Base-by-base conservation (phyloP, 257 asterid genomes). In the Solanum pinnatisectum region DNA sequence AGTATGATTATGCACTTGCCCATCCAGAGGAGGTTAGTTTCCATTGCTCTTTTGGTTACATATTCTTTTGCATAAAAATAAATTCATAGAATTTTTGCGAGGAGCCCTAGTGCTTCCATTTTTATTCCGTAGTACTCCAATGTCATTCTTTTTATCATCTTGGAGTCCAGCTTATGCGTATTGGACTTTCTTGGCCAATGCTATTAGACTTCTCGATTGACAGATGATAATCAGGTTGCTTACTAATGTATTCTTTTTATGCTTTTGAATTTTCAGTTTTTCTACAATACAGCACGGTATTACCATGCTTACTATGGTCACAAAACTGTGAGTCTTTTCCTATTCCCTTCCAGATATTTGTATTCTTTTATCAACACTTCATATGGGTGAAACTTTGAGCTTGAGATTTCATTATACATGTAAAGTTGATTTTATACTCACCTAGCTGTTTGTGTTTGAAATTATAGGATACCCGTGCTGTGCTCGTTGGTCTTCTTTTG, bases 281-380 rank as follows among this genome's bases (percentile, higher is more conserved):
- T 97, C 89, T 95, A 97, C 91, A 97, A 97, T 88, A 91, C 99
- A 52, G 99, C 99, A 70, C 91, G 98, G 59, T 97, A 97, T 92
- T 96, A 97, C 91, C 98, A 88, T 88, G 99, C 99, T 89, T 96
- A 95, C 92, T 96, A 97, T 87, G 98, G 99, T 90, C 98, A 97
- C 90, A 97, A 94, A 91, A 97, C 98, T 84, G 99, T 95, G 89
- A 93, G 98, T 63, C 83, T 78, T 88, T 86, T 68, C 73, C 83
- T 46, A 52, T 46, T 81, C 16, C 68, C 42, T 46, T 35, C 40
- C 68, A 46, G 85, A 79, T 79, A 44, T 27, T 42, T 79, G 25
- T 44, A 25, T 79, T 27, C 9, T 8, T 42, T 16, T 44, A 8
- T 42, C 63, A 44, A 42, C 85, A 44, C 67, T 44, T 79, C 18